Evolutionary conservation across 1,139 yeast species (phyloP).

Genomic region (Suhomyces chickasaworum): DNA sequence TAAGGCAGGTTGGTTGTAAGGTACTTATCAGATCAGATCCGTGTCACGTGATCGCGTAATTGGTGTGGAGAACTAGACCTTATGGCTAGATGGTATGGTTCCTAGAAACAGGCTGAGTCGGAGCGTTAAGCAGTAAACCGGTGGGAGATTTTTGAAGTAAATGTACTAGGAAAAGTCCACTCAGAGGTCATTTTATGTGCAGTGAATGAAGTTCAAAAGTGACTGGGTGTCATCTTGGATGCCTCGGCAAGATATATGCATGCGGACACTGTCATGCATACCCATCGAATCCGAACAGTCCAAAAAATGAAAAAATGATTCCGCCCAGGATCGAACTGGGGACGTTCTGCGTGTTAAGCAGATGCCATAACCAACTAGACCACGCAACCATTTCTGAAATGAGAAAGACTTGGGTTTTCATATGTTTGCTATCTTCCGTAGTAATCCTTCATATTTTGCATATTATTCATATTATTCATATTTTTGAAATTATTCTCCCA

Average conservation of each 20-base stretch:
- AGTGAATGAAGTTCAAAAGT: background rate
- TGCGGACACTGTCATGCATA: background rate
- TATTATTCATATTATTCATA: too few species aligned
- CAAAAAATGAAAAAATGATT: conserved; percentile 61
- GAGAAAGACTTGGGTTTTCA: too few species aligned
- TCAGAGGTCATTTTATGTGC: too few species aligned
- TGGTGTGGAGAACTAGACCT: background rate
- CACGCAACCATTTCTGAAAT: conserved; percentile 51
- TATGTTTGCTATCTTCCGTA: background rate
- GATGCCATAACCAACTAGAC: conserved; percentile 99
- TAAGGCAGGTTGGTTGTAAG: background rate
- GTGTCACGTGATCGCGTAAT: background rate
- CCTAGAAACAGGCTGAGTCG: background rate
- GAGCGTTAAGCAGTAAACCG: background rate
- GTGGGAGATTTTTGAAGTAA: too few species aligned
- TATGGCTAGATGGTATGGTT: background rate
- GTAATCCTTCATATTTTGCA: background rate
- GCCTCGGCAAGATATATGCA: background rate
- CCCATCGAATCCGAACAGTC: background rate
- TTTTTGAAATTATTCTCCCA: too few species aligned
- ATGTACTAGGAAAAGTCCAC: too few species aligned
- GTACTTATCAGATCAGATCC: background rate
- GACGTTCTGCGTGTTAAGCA: conserved; percentile 99
- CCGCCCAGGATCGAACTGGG: conserved; percentile 98
- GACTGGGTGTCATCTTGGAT: background rate